phyloP scores from a whole-genome alignment of 2,329 filamentous ascomycete species.

The Diaporthe capsici region DNA sequence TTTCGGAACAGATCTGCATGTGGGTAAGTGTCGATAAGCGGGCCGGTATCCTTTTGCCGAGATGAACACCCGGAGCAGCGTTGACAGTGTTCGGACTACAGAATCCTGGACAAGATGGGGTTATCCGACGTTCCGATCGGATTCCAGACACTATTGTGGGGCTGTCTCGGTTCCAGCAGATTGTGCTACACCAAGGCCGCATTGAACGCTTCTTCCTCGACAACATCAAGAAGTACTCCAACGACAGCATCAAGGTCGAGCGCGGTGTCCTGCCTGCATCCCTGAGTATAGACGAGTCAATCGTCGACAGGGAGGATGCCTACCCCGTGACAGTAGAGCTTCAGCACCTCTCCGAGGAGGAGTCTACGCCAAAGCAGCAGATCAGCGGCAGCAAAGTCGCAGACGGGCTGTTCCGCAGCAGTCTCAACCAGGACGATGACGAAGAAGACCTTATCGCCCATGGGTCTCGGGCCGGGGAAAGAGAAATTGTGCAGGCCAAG shows the following conservation, averaged over 20 bases:
- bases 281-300: conserved; percentile 66
- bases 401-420: conserved; percentile 73
- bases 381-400: conserved; percentile 55
- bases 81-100: conserved; percentile 56
- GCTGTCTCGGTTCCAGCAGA: conserved; percentile 74
- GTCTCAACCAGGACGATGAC: conserved; percentile 62
- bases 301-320: conserved; percentile 62
- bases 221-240: conserved; percentile 67
- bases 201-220: conserved; percentile 78
- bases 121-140: conserved; percentile 69
- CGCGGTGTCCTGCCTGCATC: conserved; percentile 70
- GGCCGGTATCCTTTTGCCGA: background rate
- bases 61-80: background rate
- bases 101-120: conserved; percentile 73
- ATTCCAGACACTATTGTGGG: conserved; percentile 74
- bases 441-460: conserved; percentile 49
- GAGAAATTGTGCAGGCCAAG: conserved; percentile 66
- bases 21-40: conserved; percentile 46
- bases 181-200: conserved; percentile 79
- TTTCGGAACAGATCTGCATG: conserved; percentile 46
- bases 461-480: conserved; percentile 51
- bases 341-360: conserved; percentile 69
- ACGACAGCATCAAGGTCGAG: conserved; percentile 66
- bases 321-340: conserved; percentile 75
- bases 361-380: conserved; percentile 63